These are phyloP conservation scores for Corniculantispora saksenae DNA, from an alignment of 2,329 filamentous ascomycete species.

Conservation along the genomic window DNA sequence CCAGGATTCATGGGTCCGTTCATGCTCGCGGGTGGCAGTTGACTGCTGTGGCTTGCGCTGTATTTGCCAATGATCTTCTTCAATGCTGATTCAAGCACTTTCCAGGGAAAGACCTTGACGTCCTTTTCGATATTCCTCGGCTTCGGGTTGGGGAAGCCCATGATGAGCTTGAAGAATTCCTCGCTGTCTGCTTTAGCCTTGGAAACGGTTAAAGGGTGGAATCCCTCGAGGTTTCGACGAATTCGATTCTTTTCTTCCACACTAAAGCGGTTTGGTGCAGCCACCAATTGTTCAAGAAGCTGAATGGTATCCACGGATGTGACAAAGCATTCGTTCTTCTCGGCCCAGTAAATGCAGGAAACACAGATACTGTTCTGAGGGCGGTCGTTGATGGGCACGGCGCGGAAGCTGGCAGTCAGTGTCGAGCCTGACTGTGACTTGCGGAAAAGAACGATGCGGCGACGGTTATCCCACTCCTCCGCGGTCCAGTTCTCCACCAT, in stretches of 20 bases:
- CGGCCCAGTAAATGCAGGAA: slow-evolving; percentile 96
- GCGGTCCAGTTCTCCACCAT: slow-evolving; percentile 84
- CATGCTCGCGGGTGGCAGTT: slow-evolving; percentile 40
- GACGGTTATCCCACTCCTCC: slow-evolving; percentile 77
- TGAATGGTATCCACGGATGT: slow-evolving; percentile 97
- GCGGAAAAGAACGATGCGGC: slow-evolving; percentile 86
- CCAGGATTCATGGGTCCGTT: slow-evolving; percentile 40
- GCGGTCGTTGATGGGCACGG: slow-evolving; percentile 77
- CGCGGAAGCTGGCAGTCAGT: slow-evolving; percentile 76
- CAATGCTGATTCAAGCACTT: slow-evolving; percentile 78
- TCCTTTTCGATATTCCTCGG: slow-evolving; percentile 98
- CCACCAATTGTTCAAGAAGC: slow-evolving; percentile 88
- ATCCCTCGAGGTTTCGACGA: slow-evolving; percentile 90
- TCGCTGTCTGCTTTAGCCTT: slow-evolving; percentile 91
- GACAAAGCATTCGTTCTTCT: slow-evolving; percentile 87
- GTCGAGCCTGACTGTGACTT: slow-evolving; percentile 80
- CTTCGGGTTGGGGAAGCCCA: slow-evolving; percentile 94
- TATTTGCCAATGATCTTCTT: slow-evolving; percentile 99
- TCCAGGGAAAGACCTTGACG: slow-evolving; percentile 98
- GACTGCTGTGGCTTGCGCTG: slow-evolving; percentile 50
- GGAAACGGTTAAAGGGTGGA: slow-evolving; percentile 87
- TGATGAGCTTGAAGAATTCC: slow-evolving; percentile 98
- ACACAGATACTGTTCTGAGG: slow-evolving; percentile 86
- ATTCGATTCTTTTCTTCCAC: slow-evolving; percentile 99
- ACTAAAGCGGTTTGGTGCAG: slow-evolving; percentile 73